Evolutionary conservation across 495 filamentous ascomycete species (phyloP).

Genomic region (Penicillium lagena): DNA sequence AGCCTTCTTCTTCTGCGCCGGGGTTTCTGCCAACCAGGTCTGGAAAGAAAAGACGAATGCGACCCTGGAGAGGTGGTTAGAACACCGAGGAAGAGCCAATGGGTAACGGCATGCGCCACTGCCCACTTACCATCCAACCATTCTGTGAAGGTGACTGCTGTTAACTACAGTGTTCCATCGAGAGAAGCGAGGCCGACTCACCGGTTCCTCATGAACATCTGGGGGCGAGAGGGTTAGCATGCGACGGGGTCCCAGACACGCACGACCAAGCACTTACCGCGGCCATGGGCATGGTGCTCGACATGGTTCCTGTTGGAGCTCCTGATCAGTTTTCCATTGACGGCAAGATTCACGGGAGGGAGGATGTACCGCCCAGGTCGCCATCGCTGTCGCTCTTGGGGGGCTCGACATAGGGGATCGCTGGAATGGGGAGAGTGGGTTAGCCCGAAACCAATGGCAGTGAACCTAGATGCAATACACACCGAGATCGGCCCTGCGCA

Average conservation of each 20-base stretch:
- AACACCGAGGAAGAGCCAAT: not conserved
- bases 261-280: conserved; percentile 48
- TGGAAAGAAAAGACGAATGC: conserved; percentile 79
- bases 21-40: conserved; percentile 78
- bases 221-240: conserved; percentile 13
- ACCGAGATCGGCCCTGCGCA: conserved; percentile 82
- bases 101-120: not conserved
- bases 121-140: conserved; percentile 69
- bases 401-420: conserved; percentile 57
- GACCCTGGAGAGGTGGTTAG: conserved; percentile 48
- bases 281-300: conserved; percentile 86
- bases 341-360: not conserved
- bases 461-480: conserved; percentile 14
- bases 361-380: conserved; percentile 45
- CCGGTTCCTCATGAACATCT: conserved; percentile 88
- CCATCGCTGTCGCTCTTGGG: conserved; percentile 47
- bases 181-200: conserved; percentile 34
- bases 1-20: conserved; percentile 60
- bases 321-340: conserved; percentile 5
- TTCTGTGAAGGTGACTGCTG: conserved; percentile 26
- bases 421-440: conserved; percentile 25
- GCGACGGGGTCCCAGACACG: not conserved
- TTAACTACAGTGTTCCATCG: conserved; percentile 3
- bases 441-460: not conserved
- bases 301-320: conserved; percentile 52